A percentile compares a stretch with the other conserved stretches of the same genome.
Evolutionary conservation across 139 green algal species (phyloP).

Genomic region (Medakamo hakoo): DNA sequence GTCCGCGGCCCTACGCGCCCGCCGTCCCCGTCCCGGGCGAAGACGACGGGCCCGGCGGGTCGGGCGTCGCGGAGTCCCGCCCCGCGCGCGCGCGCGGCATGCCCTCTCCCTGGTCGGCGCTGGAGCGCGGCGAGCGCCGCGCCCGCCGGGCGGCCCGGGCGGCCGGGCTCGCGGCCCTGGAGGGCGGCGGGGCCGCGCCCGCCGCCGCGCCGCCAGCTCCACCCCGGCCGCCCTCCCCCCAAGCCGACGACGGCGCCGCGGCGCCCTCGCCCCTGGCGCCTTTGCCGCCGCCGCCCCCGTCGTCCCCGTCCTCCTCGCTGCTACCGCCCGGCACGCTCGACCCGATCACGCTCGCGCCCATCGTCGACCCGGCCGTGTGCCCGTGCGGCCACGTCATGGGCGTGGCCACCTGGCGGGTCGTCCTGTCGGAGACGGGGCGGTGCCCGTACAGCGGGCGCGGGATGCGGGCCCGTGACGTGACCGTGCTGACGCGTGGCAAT

Average conservation of each 20-base stretch:
- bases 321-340: slow-evolving; percentile 11
- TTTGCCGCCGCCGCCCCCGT: slow-evolving; percentile 6
- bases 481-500: too few species aligned
- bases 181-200: background rate
- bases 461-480: too few species aligned
- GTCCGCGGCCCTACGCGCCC: too few species aligned
- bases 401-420: slow-evolving; percentile 50
- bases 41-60: too few species aligned
- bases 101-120: slow-evolving; percentile 3
- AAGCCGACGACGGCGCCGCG: background rate
- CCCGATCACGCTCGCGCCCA: slow-evolving; percentile 21
- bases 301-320: background rate
- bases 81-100: too few species aligned
- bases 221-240: too few species aligned
- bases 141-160: background rate
- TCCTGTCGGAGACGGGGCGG: slow-evolving; percentile 35
- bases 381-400: slow-evolving; percentile 59
- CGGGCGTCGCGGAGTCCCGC: too few species aligned
- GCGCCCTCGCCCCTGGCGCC: too few species aligned
- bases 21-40: too few species aligned
- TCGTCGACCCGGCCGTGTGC: slow-evolving; percentile 19
- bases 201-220: too few species aligned
- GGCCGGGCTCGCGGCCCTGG: background rate
- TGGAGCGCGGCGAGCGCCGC: slow-evolving; percentile 8
- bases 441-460: slow-evolving; percentile 79